phyloP scores from a whole-genome alignment of 2,329 filamentous ascomycete species.

The Fusarium citri region DNA sequence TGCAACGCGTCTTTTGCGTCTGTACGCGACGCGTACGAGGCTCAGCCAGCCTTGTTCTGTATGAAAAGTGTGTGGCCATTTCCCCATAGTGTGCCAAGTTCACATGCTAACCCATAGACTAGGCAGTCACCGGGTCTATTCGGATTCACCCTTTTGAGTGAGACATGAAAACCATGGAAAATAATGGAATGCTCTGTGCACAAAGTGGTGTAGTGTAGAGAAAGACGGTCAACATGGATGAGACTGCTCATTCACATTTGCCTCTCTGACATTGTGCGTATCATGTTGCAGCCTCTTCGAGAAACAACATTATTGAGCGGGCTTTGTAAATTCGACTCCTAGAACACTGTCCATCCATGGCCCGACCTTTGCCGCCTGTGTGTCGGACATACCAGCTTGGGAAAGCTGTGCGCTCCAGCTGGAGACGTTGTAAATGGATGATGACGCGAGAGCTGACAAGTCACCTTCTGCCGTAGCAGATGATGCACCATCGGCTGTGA shows the following conservation, averaged over 20 bases:
- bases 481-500: slow-evolving; percentile 44
- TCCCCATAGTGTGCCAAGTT: slow-evolving; percentile 30
- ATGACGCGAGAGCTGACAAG: slow-evolving; percentile 29
- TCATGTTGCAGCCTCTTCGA: slow-evolving; percentile 29
- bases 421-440: slow-evolving; percentile 41
- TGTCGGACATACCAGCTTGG: slow-evolving; percentile 42
- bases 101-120: slow-evolving; percentile 32
- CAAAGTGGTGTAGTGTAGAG: slow-evolving; percentile 34
- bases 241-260: slow-evolving; percentile 21
- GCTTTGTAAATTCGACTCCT: slow-evolving; percentile 48
- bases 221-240: slow-evolving; percentile 7
- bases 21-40: slow-evolving; percentile 39
- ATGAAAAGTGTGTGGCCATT: slow-evolving; percentile 30
- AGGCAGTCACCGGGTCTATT: slow-evolving; percentile 40
- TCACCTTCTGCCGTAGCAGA: slow-evolving; percentile 15
- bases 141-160: slow-evolving; percentile 28
- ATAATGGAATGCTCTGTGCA: slow-evolving; percentile 22
- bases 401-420: slow-evolving; percentile 45
- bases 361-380: slow-evolving; percentile 43
- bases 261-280: slow-evolving; percentile 28
- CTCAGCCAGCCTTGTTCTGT: slow-evolving; percentile 36
- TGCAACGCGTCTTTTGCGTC: slow-evolving; percentile 30
- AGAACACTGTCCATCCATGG: slow-evolving; percentile 49
- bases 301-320: slow-evolving; percentile 26
- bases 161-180: slow-evolving; percentile 34